Conservation (phyloP, 371 early-diverging fungal genomes). For the Dichotomocladium elegans region DNA sequence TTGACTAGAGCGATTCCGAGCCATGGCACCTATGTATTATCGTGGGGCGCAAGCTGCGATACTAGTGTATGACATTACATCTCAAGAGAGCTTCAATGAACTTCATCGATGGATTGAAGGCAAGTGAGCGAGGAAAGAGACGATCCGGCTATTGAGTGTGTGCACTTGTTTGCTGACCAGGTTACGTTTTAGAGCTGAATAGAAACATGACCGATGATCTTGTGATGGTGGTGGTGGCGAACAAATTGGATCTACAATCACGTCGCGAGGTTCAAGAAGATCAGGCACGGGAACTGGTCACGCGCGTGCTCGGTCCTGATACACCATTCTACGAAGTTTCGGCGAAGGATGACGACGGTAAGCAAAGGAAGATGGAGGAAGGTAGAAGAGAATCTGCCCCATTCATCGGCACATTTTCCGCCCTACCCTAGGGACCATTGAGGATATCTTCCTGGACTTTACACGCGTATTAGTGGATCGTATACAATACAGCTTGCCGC, state of each 20-base stretch:
- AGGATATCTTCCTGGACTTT: constrained; percentile 61
- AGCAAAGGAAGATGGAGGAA: neutral
- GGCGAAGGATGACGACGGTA: constrained; percentile 71
- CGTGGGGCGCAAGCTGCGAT: constrained; percentile 72
- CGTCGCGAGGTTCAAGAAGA: constrained; percentile 57
- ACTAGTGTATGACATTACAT: constrained; percentile 53
- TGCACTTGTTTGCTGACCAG: constrained; percentile 7
- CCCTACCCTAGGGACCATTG: constrained; percentile 40
- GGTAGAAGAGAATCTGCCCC: too few species aligned
- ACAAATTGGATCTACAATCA: constrained; percentile 66
- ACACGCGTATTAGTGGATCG: constrained; percentile 57
- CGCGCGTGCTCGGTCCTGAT: constrained; percentile 56
- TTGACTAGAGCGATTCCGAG: constrained; percentile 55
- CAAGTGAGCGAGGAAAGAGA: neutral
- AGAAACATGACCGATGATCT: constrained; percentile 66
- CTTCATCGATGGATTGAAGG: constrained; percentile 28
- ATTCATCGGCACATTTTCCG: neutral
- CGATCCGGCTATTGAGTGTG: neutral
- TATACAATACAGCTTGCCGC: constrained; percentile 39
- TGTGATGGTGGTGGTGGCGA: constrained; percentile 74
- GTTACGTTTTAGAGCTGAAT: constrained; percentile 52
- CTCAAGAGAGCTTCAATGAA: constrained; percentile 25
- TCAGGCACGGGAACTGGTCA: constrained; percentile 57
- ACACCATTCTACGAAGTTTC: constrained; percentile 66
- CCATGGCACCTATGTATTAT: constrained; percentile 79